phyloP scores from a whole-genome alignment of 257 asterid species.

The Ligustrum vulgare region DNA sequence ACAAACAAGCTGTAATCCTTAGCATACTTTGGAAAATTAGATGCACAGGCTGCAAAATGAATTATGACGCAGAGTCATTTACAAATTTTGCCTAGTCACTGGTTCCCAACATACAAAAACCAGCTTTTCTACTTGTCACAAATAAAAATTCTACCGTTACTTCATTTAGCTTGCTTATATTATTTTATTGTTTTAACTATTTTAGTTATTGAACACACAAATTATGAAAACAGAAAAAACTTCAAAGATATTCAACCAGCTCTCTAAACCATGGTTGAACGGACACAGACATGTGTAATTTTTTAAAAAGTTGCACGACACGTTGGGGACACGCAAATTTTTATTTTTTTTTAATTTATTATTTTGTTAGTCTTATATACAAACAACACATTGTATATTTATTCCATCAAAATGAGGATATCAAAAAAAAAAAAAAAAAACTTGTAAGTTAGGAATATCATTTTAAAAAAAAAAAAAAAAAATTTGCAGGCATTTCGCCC shows the following conservation, averaged over 20 bases:
- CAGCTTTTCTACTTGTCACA: neutral
- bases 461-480: no score
- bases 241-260: neutral
- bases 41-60: slow-evolving; percentile 76
- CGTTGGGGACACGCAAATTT: no score
- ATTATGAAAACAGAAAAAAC: neutral
- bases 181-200: neutral
- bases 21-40: slow-evolving; percentile 68
- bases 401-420: no score
- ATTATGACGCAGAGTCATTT: slow-evolving; percentile 1
- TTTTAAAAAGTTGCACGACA: no score
- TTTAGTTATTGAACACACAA: neutral
- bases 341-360: no score
- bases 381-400: no score
- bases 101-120: neutral
- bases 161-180: neutral
- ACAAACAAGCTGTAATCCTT: slow-evolving; percentile 78
- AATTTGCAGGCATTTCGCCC: no score
- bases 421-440: no score
- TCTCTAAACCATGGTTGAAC: no score
- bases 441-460: no score
- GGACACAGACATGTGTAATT: no score
- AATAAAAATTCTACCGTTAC: neutral
- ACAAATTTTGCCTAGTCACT: neutral
- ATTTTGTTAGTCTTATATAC: no score